phyloP scores from a whole-genome alignment of 2,329 filamentous ascomycete genomes.

The Lachnum nothofagi region DNA sequence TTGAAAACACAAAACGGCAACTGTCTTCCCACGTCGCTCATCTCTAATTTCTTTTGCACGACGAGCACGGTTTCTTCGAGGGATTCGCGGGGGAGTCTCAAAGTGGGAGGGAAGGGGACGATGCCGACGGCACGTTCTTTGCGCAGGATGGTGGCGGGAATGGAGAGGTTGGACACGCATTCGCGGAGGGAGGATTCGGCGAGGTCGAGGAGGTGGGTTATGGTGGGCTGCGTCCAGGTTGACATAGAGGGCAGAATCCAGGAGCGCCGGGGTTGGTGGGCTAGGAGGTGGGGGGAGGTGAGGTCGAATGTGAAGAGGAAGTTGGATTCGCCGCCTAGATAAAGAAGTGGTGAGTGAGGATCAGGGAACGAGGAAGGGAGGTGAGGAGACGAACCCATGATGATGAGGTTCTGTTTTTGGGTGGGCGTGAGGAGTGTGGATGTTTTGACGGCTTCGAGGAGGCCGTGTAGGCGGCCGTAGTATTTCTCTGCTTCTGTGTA shows the following conservation, averaged over 20 bases:
- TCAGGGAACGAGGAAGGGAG: background rate
- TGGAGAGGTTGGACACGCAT: conserved; percentile 71
- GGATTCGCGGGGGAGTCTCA: conserved; percentile 75
- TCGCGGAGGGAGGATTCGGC: conserved; percentile 80
- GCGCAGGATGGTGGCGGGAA: conserved; percentile 74
- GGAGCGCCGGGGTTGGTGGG: conserved; percentile 57
- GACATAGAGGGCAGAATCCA: conserved; percentile 79
- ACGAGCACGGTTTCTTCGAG: conserved; percentile 94
- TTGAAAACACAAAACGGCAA: conserved; percentile 98
- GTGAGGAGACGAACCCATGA: conserved; percentile 59
- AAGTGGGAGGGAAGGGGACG: conserved; percentile 56
- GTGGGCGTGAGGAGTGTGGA: conserved; percentile 54
- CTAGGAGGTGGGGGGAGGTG: conserved; percentile 60
- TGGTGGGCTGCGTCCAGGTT: conserved; percentile 70
- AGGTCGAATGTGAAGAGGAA: conserved; percentile 81
- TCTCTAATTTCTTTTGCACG: conserved; percentile 86
- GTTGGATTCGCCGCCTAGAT: conserved; percentile 74
- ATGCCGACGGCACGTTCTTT: conserved; percentile 86
- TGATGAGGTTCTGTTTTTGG: conserved; percentile 74
- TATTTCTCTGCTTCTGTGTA: conserved; percentile 86
- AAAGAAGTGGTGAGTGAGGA: conserved; percentile 1
- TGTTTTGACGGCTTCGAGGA: conserved; percentile 70
- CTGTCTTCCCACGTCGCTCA: conserved; percentile 59
- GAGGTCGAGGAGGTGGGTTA: conserved; percentile 76
- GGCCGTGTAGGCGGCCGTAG: conserved; percentile 77